A percentile compares a stretch with the other conserved stretches of the same genome.
These are phyloP conservation scores for Coniferiporia sulphurascens DNA, from an alignment of 1,284 basidiomycete species.

Conservation along the genomic window DNA sequence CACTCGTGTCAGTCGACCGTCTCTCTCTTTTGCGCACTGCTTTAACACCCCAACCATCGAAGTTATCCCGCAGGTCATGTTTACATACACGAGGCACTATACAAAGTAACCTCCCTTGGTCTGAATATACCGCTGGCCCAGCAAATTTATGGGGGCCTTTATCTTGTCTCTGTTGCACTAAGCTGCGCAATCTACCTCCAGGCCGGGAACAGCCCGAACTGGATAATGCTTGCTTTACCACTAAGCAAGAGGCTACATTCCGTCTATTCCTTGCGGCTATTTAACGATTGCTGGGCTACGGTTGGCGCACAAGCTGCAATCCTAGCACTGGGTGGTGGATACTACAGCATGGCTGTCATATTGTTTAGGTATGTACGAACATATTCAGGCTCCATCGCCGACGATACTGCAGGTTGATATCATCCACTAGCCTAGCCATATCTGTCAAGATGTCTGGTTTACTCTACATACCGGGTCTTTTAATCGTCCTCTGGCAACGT, in stretches of 20 bases:
- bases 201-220: conserved; percentile 69
- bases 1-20: conserved; percentile 70
- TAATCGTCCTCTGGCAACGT: conserved; percentile 76
- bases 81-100: conserved; percentile 76
- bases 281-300: conserved; percentile 93
- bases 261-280: conserved; percentile 87
- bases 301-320: conserved; percentile 56
- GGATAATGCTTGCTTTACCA: conserved; percentile 70
- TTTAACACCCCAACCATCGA: conserved; percentile 14
- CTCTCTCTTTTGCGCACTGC: conserved; percentile 10
- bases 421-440: conserved; percentile 70
- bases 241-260: conserved; percentile 94
- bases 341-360: conserved; percentile 58
- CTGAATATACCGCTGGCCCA: conserved; percentile 66
- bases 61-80: conserved; percentile 96
- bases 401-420: too few relatives aligned
- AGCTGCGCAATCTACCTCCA: conserved; percentile 66
- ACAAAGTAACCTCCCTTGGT: conserved; percentile 61
- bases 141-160: conserved; percentile 72
- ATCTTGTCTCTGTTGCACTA: conserved; percentile 60
- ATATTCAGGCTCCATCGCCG: too few relatives aligned
- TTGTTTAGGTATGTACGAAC: conserved; percentile 63
- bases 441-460: conserved; percentile 97
- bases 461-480: conserved; percentile 86
- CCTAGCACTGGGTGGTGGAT: conserved; percentile 52